Evolutionary conservation across 2,329 filamentous ascomycete species (phyloP).

Genomic region (Coleophoma crateriformis): DNA sequence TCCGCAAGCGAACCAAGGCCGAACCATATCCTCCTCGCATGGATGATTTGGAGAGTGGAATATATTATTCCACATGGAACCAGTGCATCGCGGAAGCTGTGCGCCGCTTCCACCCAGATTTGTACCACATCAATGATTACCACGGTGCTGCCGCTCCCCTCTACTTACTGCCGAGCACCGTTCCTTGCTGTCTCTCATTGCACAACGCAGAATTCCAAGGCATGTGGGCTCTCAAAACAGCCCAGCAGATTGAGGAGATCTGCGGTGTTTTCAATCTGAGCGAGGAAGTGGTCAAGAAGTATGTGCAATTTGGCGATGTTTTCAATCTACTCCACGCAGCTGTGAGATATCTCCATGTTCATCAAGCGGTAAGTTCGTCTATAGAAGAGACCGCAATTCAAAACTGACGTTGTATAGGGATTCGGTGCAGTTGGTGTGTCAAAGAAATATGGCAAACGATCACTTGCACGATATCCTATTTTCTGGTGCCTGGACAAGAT

Average conservation of each 20-base stretch:
- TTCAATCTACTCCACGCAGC: constrained; percentile 47
- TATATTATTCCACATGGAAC: constrained; percentile 66
- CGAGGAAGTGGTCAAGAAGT: constrained; percentile 41
- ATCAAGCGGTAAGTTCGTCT: constrained; percentile 52
- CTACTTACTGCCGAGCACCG: constrained; percentile 56
- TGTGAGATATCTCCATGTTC: constrained; percentile 58
- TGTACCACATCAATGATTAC: constrained; percentile 63
- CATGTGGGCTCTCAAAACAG: constrained; percentile 59
- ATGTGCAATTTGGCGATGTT: constrained; percentile 8
- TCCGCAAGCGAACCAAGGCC: constrained; percentile 54
- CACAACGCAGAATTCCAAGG: constrained; percentile 67
- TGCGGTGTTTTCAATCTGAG: constrained; percentile 59
- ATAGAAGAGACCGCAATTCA: too few relatives aligned
- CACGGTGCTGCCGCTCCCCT: constrained; percentile 58
- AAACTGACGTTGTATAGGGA: constrained; percentile 32
- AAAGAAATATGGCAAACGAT: constrained; percentile 62
- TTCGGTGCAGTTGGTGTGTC: constrained; percentile 64
- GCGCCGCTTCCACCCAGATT: constrained; percentile 52
- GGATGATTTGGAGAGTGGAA: constrained; percentile 62
- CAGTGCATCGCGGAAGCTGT: constrained; percentile 61
- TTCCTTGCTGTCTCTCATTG: constrained; percentile 57
- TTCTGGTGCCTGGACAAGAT: constrained; percentile 60
- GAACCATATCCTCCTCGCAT: constrained; percentile 62
- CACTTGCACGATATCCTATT: constrained; percentile 61
- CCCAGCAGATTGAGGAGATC: constrained; percentile 55